Percentiles rank a stretch among this genome's conserved stretches.
Evolutionary conservation across 495 filamentous ascomycete species (phyloP).

Genomic region (Penicillium cosmopolitanum): DNA sequence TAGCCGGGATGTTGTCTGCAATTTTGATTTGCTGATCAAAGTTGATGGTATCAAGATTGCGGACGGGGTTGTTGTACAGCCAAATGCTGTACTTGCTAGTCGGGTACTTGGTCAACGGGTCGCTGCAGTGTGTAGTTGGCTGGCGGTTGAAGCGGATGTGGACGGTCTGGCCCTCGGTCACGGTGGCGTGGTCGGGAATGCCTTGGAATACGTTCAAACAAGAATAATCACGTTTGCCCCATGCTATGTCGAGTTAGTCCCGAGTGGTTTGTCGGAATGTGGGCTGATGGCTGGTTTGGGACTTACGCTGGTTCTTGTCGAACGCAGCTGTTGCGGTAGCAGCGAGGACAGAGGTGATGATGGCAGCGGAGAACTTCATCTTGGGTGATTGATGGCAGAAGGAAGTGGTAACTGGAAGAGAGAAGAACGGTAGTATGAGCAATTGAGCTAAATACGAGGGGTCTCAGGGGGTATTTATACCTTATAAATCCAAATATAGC

Average conservation of each 20-base stretch:
- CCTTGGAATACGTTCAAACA: slow-evolving; percentile 45
- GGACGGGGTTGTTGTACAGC: slow-evolving; percentile 46
- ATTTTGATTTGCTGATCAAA: slow-evolving; percentile 33
- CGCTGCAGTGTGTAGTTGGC: slow-evolving; percentile 30
- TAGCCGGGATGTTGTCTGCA: slow-evolving; percentile 22
- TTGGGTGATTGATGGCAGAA: neutral
- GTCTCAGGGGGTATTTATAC: neutral
- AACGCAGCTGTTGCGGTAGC: slow-evolving; percentile 34
- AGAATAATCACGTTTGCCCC: slow-evolving; percentile 46
- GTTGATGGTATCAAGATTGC: slow-evolving; percentile 23
- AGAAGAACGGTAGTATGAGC: neutral
- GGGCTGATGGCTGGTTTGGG: neutral
- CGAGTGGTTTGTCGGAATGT: neutral
- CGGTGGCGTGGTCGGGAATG: slow-evolving; percentile 39
- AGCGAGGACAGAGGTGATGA: slow-evolving; percentile 32
- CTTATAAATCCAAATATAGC: neutral
- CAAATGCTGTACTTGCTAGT: slow-evolving; percentile 32
- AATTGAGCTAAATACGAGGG: neutral
- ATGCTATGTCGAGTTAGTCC: slow-evolving; percentile 23
- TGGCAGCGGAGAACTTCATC: slow-evolving; percentile 41
- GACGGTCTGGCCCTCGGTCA: slow-evolving; percentile 29
- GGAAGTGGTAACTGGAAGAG: neutral
- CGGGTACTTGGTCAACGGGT: slow-evolving; percentile 27
- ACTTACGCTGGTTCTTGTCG: slow-evolving; percentile 42
- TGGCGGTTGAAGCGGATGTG: slow-evolving; percentile 38